Evolutionary conservation across 1,284 basidiomycete species (phyloP).

Genomic region (Mycosarcoma maydis): DNA sequence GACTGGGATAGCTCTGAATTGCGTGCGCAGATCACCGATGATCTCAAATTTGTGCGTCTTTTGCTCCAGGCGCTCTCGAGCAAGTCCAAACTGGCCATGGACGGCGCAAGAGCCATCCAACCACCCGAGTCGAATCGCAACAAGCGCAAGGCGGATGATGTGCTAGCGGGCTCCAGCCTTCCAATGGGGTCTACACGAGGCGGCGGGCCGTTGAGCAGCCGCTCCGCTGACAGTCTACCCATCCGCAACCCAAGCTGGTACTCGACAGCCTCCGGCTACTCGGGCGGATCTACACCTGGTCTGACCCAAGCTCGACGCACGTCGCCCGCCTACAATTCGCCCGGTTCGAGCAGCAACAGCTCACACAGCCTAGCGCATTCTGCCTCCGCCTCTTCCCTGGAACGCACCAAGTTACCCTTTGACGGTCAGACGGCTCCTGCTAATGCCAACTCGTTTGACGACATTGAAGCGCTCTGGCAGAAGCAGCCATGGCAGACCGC

Average conservation of each 20-base stretch:
- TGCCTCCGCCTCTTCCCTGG: conserved; percentile 24
- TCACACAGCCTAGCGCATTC: conserved; percentile 41
- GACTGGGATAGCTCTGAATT: conserved; percentile 50
- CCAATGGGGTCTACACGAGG: conserved; percentile 7
- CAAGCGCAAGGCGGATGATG: conserved; percentile 42
- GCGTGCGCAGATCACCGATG: conserved; percentile 55
- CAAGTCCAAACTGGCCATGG: conserved; percentile 45
- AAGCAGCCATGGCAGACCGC: conserved; percentile 51
- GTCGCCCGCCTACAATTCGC: conserved; percentile 40
- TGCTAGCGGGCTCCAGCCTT: conserved; percentile 15
- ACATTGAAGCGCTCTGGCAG: conserved; percentile 47
- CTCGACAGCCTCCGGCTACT: conserved; percentile 34
- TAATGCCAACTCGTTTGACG: conserved; percentile 44
- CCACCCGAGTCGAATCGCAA: conserved; percentile 39
- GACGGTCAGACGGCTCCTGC: conserved; percentile 26
- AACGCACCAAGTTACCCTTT: conserved; percentile 30
- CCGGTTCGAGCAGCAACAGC: conserved; percentile 32
- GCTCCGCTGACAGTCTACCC: conserved; percentile 29
- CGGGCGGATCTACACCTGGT: conserved; percentile 26
- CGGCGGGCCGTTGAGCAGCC: conserved; percentile 26
- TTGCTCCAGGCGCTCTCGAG: conserved; percentile 56
- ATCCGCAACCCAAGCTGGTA: conserved; percentile 38
- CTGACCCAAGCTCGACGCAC: conserved; percentile 20
- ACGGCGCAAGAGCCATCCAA: conserved; percentile 52
- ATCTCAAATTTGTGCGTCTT: conserved; percentile 54